A percentile compares a stretch with the other conserved stretches of the same genome.
phyloP scores from a whole-genome alignment of 192 early-diverging fungal species.

The Linnemannia hyalina region DNA sequence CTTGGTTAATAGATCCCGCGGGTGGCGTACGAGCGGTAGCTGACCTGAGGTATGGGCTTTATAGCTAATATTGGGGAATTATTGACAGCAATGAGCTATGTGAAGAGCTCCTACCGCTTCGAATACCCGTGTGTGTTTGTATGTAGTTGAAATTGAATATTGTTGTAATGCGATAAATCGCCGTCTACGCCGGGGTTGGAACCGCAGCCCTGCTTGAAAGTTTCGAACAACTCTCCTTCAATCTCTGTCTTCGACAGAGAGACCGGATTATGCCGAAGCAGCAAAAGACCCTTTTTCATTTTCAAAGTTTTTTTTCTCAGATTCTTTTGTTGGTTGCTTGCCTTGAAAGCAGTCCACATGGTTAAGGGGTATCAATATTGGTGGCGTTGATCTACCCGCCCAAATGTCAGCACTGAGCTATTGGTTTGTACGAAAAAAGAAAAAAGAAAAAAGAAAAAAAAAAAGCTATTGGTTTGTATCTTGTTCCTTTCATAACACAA shows the following conservation, averaged over 20 bases:
- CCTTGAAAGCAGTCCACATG: not conserved
- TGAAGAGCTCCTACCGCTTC: slow-evolving; percentile 54
- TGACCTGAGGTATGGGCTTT: slow-evolving; percentile 49
- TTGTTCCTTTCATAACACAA: not conserved
- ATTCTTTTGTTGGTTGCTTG: too few species aligned
- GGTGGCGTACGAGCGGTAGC: slow-evolving; percentile 54
- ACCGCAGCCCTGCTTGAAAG: not conserved
- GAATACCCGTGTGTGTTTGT: slow-evolving; percentile 38
- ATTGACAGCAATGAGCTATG: slow-evolving; percentile 56
- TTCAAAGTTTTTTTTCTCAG: not conserved
- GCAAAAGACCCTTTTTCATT: slow-evolving; percentile 23
- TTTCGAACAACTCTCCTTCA: not conserved
- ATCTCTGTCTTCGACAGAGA: slow-evolving; percentile 11
- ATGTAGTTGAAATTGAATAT: not conserved
- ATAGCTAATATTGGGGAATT: slow-evolving; percentile 55
- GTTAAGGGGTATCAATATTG: not conserved
- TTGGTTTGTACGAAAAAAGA: too few species aligned
- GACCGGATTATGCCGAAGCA: slow-evolving; percentile 19
- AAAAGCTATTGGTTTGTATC: not conserved
- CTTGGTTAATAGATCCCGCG: slow-evolving; percentile 57
- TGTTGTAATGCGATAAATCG: not conserved
- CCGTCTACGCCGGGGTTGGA: slow-evolving; percentile 14
- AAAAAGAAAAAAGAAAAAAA: too few species aligned
- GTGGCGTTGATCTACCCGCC: not conserved
- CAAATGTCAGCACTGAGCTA: too few species aligned